phyloP scores from a whole-genome alignment of 352 stramenopile species.

The Pythium periplocum region DNA sequence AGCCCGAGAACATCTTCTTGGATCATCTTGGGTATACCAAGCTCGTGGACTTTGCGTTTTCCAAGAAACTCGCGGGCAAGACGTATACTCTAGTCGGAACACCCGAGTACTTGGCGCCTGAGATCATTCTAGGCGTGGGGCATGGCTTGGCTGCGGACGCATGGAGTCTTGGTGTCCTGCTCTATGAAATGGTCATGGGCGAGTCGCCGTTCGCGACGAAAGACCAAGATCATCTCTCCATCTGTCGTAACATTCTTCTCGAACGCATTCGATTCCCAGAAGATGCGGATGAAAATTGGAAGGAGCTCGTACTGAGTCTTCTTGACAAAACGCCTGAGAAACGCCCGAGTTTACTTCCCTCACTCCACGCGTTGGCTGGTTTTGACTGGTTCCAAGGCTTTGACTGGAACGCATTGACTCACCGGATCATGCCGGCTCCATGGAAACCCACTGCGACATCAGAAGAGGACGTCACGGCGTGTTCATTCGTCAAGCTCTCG shows the following conservation, averaged over 20 bases:
- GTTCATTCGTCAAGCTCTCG: constrained; percentile 19
- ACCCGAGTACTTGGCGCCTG: constrained; percentile 50
- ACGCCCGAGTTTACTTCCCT: constrained; percentile 20
- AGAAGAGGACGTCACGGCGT: too few relatives aligned
- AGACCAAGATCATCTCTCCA: constrained; percentile 26
- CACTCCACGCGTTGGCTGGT: constrained; percentile 6
- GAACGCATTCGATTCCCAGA: constrained; percentile 19
- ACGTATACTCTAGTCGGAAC: constrained; percentile 43
- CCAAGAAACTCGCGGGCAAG: constrained; percentile 67
- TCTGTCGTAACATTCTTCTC: constrained; percentile 29
- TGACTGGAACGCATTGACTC: constrained; percentile 35
- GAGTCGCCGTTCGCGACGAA: constrained; percentile 28
- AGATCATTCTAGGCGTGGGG: constrained; percentile 33
- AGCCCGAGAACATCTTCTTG: constrained; percentile 83
- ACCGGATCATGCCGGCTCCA: constrained; percentile 25
- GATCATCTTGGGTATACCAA: constrained; percentile 86
- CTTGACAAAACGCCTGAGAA: constrained; percentile 40
- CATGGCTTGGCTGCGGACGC: constrained; percentile 45
- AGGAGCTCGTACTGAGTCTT: constrained; percentile 30
- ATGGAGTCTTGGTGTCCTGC: constrained; percentile 44
- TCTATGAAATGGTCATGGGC: constrained; percentile 51
- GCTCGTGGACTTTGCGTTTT: constrained; percentile 93
- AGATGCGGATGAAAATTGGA: constrained; percentile 31
- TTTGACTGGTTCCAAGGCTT: constrained; percentile 36
- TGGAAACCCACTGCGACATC: constrained; percentile 22